Percentiles rank a stretch among this genome's conserved stretches.
phyloP scores from a whole-genome alignment of 805 yeast species.

The Saccharomyces jurei region DNA sequence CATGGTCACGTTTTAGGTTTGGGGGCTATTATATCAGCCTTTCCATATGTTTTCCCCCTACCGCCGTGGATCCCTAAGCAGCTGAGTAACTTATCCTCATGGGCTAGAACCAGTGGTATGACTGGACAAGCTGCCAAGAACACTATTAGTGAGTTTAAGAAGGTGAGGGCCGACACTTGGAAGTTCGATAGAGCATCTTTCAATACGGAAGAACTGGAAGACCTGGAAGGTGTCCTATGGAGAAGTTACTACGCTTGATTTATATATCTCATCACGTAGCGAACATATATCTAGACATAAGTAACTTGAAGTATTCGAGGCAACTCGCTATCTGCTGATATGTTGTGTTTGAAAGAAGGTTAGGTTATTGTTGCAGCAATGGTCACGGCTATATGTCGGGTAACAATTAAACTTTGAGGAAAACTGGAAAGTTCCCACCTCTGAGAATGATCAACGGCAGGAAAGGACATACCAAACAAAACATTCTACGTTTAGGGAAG shows the following conservation, averaged over 20 bases:
- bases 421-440: not conserved
- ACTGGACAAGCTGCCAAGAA: conserved; percentile 81
- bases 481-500: not conserved
- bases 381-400: not conserved
- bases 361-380: not conserved
- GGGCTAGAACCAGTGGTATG: conserved; percentile 66
- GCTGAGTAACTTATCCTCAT: conserved; percentile 59
- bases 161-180: conserved; percentile 93
- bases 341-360: no score
- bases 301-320: no score
- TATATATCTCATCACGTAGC: not conserved
- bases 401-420: not conserved
- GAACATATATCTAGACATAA: not conserved
- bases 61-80: conserved; percentile 82
- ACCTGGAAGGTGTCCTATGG: conserved; percentile 89
- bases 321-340: not conserved
- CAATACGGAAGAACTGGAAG: conserved; percentile 72
- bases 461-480: not conserved
- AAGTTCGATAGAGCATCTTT: conserved; percentile 75
- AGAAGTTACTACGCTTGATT: conserved; percentile 76
- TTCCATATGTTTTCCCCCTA: conserved; percentile 85
- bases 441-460: not conserved
- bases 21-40: conserved; percentile 82
- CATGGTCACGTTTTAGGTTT: conserved; percentile 87
- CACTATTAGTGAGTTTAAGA: conserved; percentile 74